Evolutionary conservation across 352 stramenopile species (phyloP), one percentile per base, ranked within the genome.

Genomic region (Saprolegnia parasitica): DNA sequence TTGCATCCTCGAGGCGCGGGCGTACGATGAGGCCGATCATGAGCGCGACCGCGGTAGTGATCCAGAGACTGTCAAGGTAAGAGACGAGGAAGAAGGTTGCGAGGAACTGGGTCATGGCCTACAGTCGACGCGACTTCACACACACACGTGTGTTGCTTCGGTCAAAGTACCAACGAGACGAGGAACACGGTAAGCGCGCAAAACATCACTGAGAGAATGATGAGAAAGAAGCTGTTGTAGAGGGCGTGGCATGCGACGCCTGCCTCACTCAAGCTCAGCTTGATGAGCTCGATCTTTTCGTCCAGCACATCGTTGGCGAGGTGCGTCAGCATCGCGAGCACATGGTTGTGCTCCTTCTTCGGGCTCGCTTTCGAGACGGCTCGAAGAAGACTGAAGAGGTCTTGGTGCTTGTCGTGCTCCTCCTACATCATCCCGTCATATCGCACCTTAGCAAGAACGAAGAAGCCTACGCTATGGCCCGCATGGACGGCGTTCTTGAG

Each of bases 21-120:
- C 6, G 16, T 56, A 67, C 61, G 39, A 67, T 4, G 23, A 67
- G 10, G 11, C 61, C 61, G n/a, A 67, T 35, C 15, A 42, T 26
- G 40, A 67, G 42, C 2, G 61, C 37, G 16, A 46, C 32, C 24
- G 21, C 26, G 18, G 61, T 55, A 1, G 61, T 46, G 26, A 46
- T 67, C 20, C 37, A 35, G 24, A 67, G 61, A 18, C 29, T 46
- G 16, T 55, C 20, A 0, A 67, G 40, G 40, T 67, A 67, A 5
- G 61, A 67, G 8, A 67, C 21, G 5, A n/a, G 21, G 4, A 66
- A 52, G n/a, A 56, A 67, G 5, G 46, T 46, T 8, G 32, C 56
- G 46, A 67, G 49, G 18, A 67, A 67, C 56, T 67, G 61, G 5
- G 61, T 67, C 15, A 67, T 29, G 16, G 21, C 42, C 61, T 67